phyloP scores from a whole-genome alignment of 225 moss, liverwort and hornwort species.

The Asterella californica region DNA sequence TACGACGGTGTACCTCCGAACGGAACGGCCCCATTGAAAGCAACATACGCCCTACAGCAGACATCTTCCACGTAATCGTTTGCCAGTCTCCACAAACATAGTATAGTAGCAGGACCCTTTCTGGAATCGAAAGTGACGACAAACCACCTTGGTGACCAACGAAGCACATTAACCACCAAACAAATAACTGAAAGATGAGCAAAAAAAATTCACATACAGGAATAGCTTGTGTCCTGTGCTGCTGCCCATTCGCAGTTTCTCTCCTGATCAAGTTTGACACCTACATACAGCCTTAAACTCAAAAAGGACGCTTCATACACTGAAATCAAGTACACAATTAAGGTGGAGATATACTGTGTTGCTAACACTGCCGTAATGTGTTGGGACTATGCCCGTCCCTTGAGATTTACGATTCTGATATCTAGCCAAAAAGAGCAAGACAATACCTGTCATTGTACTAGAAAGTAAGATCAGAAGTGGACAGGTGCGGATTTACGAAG shows the following conservation, averaged over 20 bases:
- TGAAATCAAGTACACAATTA: neutral
- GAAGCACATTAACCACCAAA: conserved; percentile 11
- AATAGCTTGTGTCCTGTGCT: conserved; percentile 26
- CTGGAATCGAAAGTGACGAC: conserved; percentile 7
- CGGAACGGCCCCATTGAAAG: conserved; percentile 12
- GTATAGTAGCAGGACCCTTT: conserved; percentile 5
- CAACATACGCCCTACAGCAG: conserved; percentile 13
- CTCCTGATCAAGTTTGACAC: conserved; percentile 26
- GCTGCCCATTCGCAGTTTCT: conserved; percentile 23
- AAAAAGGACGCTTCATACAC: conserved; percentile 4
- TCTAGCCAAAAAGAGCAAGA: neutral
- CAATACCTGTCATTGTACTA: neutral
- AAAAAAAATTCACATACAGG: conserved; percentile 28
- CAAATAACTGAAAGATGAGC: conserved; percentile 14
- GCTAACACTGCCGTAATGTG: neutral
- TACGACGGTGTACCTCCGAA: conserved; percentile 15
- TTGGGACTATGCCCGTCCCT: neutral
- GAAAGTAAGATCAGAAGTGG: conserved; percentile 3
- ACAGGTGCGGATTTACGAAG: neutral
- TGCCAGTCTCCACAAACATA: neutral
- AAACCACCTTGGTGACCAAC: conserved; percentile 18
- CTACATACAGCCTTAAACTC: conserved; percentile 25
- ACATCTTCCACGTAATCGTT: conserved; percentile 19
- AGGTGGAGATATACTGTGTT: neutral
- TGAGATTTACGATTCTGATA: neutral